Evolutionary conservation across 176 grass and related monocot species (phyloP), one percentile per base, ranked within the genome.

Genomic region (Alloteropsis semialata): DNA sequence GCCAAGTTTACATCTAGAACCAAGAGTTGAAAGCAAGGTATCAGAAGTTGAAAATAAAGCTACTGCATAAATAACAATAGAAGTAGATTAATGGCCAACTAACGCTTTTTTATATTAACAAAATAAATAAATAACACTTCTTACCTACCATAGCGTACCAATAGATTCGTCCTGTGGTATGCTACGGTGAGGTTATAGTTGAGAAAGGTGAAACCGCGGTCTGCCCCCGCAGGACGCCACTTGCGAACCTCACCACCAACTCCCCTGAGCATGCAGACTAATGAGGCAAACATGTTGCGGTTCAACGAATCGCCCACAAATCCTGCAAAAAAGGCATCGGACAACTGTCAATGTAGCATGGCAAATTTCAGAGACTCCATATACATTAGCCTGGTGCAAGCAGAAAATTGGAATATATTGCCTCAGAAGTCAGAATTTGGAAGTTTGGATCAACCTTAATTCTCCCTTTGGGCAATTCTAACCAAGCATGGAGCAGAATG

Each of bases 291-390:
- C 96, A 98, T 98, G 65, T 98, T 98, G 37, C 96, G 86, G 34
- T 96, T 98, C 84, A 98, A 85, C 0, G 96, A 98, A 92, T 98
- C 96, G 0, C 96, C 96, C 28, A 95, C 93, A 82, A 98, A 95
- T 73, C 96, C 96, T 98, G 75, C 64, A 77, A 63, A 0, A 85
- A 78, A 85, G 58, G 38, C 48, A 68, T 51, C 6, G 36, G 46
- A 72, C 4, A 53, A 57, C 32, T 25, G n/a, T 75, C 49, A 68
- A 3, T 10, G 32, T 42, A 55, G 15, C 32, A 42, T 19, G n/a
- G 12, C 5, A 77, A 37, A 59, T 44, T 36, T 28, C 24, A 78
- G 49, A 74, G 15, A 44, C 43, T 63, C 73, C 34, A 22, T 24
- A 78, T 64, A 44, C 21, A 55, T 44, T 25, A 36, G 18, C 13